These are phyloP conservation scores for Geotrichum phurueaensis DNA, from an alignment of 1,139 yeast species.

Conservation along the genomic window DNA sequence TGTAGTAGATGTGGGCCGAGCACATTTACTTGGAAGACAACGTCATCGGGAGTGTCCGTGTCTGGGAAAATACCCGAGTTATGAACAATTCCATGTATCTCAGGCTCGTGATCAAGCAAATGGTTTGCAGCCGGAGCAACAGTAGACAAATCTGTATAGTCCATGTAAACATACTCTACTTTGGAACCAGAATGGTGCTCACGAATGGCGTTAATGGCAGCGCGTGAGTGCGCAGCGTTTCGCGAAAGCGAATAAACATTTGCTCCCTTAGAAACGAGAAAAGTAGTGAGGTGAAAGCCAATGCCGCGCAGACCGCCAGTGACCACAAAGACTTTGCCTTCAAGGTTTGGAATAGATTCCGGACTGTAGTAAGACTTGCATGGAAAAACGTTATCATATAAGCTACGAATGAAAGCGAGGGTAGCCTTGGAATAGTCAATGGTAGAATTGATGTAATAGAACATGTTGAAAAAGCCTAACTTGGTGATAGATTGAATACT, in stretches of 20 bases:
- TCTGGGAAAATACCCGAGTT: conserved; percentile 48
- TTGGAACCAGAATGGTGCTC: conserved; percentile 26
- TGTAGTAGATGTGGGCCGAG: conserved; percentile 49
- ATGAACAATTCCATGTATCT: conserved; percentile 32
- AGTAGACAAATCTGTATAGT: conserved; percentile 43
- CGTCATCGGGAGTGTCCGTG: conserved; percentile 41
- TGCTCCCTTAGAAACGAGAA: conserved; percentile 42
- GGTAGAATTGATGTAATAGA: not conserved
- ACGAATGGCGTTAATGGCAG: conserved; percentile 35
- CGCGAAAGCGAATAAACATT: conserved; percentile 43
- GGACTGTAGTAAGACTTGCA: conserved; percentile 29
- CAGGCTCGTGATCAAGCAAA: conserved; percentile 28
- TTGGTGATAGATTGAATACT: no score
- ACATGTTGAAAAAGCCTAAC: not conserved
- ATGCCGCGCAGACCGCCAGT: conserved; percentile 48
- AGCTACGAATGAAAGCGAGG: not conserved
- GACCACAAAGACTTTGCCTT: conserved; percentile 40
- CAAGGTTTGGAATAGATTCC: conserved; percentile 42
- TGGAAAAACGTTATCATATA: not conserved
- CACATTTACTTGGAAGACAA: conserved; percentile 47
- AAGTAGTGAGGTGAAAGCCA: conserved; percentile 40
- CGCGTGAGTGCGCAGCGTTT: conserved; percentile 34
- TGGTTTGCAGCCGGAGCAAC: conserved; percentile 41
- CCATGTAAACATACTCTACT: conserved; percentile 32
- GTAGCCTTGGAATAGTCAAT: not conserved